Evolutionary conservation across 2,329 filamentous ascomycete genomes (phyloP).

Genomic region (Microdochium nivale): DNA sequence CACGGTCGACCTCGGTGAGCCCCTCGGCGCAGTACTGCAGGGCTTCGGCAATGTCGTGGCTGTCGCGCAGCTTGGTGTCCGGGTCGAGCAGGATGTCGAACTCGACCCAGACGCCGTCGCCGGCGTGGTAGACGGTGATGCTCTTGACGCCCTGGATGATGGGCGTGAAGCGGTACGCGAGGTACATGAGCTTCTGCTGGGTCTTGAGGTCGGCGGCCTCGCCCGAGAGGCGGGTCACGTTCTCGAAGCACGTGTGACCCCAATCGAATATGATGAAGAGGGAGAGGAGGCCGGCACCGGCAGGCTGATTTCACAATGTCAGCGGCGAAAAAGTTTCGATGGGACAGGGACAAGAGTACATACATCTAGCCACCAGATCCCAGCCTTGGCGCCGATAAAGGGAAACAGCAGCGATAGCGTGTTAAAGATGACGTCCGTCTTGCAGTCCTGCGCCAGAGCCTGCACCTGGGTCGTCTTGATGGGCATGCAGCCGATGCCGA

Average conservation of each 20-base stretch:
- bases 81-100: constrained; percentile 50
- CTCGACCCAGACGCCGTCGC: constrained; percentile 55
- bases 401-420: constrained; percentile 54
- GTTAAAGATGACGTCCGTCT: constrained; percentile 57
- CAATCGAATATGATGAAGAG: constrained; percentile 63
- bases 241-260: constrained; percentile 51
- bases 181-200: constrained; percentile 48
- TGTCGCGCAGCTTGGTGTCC: constrained; percentile 38
- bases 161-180: constrained; percentile 47
- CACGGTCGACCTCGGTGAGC: constrained; percentile 26
- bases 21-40: constrained; percentile 54
- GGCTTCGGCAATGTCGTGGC: constrained; percentile 54
- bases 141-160: constrained; percentile 45
- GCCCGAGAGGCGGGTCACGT: constrained; percentile 51
- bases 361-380: constrained; percentile 61
- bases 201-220: constrained; percentile 42
- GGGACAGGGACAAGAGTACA: constrained; percentile 1
- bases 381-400: constrained; percentile 46
- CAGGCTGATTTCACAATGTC: too few species aligned
- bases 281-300: constrained; percentile 53
- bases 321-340: too few species aligned
- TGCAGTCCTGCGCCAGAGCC: constrained; percentile 54
- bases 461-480: constrained; percentile 58
- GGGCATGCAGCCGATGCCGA: constrained; percentile 48
- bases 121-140: constrained; percentile 50